Conservation (phyloP, 179 eudicot species). For the Beta lomatogona region DNA sequence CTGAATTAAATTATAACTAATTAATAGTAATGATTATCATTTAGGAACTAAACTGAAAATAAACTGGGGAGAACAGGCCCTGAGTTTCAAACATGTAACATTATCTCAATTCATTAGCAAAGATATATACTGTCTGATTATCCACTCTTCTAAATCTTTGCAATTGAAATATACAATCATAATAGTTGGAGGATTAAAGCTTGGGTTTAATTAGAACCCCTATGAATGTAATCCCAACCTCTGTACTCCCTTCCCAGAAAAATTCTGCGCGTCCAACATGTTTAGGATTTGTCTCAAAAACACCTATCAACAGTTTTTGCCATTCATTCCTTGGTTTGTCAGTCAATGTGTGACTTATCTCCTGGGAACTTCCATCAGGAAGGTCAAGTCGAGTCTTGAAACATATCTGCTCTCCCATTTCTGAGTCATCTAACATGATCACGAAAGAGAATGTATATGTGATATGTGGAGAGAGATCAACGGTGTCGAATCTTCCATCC, state of each 20-base stretch:
- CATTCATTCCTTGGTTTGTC: slow-evolving; percentile 1
- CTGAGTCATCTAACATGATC: slow-evolving; percentile 39
- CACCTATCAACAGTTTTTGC: slow-evolving; percentile 34
- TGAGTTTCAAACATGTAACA: too few species aligned
- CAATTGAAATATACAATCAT: too few species aligned
- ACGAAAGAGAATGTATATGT: slow-evolving; percentile 42
- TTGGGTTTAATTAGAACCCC: background rate
- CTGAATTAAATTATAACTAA: too few species aligned
- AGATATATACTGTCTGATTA: too few species aligned
- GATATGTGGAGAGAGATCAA: slow-evolving; percentile 37
- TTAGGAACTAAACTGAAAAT: too few species aligned
- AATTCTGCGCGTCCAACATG: slow-evolving; percentile 41
- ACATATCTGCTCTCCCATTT: background rate
- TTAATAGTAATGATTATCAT: too few species aligned
- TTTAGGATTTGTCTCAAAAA: slow-evolving; percentile 31
- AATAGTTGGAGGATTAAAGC: background rate
- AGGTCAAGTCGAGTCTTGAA: background rate
- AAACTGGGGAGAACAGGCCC: too few species aligned
- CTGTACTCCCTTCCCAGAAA: slow-evolving; percentile 14
- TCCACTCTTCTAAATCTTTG: too few species aligned
- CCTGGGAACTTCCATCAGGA: background rate
- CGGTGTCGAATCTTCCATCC: slow-evolving; percentile 37
- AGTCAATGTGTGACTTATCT: background rate
- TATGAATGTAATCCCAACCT: background rate
- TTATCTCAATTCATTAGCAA: too few species aligned